Percentiles rank a stretch among this genome's conserved stretches.
Conservation (phyloP, 1,139 yeast genomes). For the Sugiyamaella paludigena region DNA sequence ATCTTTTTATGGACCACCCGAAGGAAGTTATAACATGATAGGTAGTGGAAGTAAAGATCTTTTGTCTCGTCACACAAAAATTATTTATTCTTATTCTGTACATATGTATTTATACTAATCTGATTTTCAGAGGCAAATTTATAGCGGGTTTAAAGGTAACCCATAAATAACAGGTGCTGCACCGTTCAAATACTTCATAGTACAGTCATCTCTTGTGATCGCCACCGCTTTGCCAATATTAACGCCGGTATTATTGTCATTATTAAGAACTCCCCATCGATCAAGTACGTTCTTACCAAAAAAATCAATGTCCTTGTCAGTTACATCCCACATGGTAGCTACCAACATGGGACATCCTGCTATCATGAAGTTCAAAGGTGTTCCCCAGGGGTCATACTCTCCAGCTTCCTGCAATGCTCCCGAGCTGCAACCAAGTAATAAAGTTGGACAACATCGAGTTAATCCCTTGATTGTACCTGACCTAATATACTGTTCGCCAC, state of each 20-base stretch:
- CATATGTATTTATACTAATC: background rate
- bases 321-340: constrained; percentile 94
- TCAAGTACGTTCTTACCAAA: constrained; percentile 62
- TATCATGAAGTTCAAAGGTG: constrained; percentile 66
- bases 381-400: constrained; percentile 69
- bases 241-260: constrained; percentile 32
- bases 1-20: too few species aligned
- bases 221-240: constrained; percentile 50
- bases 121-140: background rate
- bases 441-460: constrained; percentile 57
- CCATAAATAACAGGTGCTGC: constrained; percentile 84
- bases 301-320: constrained; percentile 89
- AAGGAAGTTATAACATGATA: too few species aligned
- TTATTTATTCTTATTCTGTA: background rate
- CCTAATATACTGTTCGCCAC: constrained; percentile 80
- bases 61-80: too few species aligned
- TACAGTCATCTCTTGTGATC: constrained; percentile 60
- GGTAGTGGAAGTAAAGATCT: too few species aligned
- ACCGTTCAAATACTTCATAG: constrained; percentile 66
- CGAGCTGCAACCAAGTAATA: constrained; percentile 90
- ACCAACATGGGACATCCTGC: constrained; percentile 83
- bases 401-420: constrained; percentile 65
- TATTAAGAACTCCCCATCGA: constrained; percentile 55
- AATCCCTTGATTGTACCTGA: constrained; percentile 48
- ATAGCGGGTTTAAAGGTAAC: constrained; percentile 48